Conservation (phyloP, 2,329 filamentous ascomycete species). For the Mycosphaerella sp. region DNA sequence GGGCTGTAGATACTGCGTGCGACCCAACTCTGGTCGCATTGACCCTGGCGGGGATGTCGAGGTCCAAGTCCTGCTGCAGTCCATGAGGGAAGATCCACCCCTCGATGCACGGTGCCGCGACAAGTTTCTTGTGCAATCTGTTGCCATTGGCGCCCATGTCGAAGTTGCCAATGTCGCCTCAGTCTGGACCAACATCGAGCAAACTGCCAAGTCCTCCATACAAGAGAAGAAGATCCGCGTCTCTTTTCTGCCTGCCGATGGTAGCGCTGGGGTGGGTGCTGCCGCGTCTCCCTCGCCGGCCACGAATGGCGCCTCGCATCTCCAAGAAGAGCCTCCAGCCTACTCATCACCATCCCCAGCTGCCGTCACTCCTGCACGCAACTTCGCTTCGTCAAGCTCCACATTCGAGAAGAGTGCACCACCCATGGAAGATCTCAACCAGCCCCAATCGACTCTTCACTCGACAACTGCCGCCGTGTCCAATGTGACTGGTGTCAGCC, state of each 20-base stretch:
- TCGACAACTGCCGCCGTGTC: slow-evolving; percentile 40
- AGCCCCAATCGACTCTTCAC: slow-evolving; percentile 35
- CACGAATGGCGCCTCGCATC: slow-evolving; percentile 27
- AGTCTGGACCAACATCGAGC: slow-evolving; percentile 71
- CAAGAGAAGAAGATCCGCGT: slow-evolving; percentile 96
- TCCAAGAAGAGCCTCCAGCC: slow-evolving; percentile 43
- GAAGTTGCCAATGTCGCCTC: slow-evolving; percentile 73
- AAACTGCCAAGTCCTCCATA: slow-evolving; percentile 67
- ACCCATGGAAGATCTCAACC: slow-evolving; percentile 16
- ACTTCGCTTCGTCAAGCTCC: slow-evolving; percentile 3
- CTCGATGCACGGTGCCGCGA: slow-evolving; percentile 84
- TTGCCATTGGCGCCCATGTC: slow-evolving; percentile 73
- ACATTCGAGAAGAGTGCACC: slow-evolving; percentile 36
- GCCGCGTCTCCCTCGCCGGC: slow-evolving; percentile 12
- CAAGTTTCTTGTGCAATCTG: slow-evolving; percentile 95
- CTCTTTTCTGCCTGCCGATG: slow-evolving; percentile 65
- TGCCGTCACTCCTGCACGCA: slow-evolving; percentile 43
- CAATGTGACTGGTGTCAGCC: slow-evolving; percentile 44
- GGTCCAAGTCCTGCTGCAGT: slow-evolving; percentile 94
- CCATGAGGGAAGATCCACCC: slow-evolving; percentile 93
- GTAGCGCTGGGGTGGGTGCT: slow-evolving; percentile 28
- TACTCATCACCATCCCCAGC: slow-evolving; percentile 52
- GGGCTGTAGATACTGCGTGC: slow-evolving; percentile 76
- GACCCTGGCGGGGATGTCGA: slow-evolving; percentile 85
- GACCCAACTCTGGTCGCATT: slow-evolving; percentile 93